Conservation (phyloP, 345 rosid genomes). For the Psidium friedrichsthalianum region DNA sequence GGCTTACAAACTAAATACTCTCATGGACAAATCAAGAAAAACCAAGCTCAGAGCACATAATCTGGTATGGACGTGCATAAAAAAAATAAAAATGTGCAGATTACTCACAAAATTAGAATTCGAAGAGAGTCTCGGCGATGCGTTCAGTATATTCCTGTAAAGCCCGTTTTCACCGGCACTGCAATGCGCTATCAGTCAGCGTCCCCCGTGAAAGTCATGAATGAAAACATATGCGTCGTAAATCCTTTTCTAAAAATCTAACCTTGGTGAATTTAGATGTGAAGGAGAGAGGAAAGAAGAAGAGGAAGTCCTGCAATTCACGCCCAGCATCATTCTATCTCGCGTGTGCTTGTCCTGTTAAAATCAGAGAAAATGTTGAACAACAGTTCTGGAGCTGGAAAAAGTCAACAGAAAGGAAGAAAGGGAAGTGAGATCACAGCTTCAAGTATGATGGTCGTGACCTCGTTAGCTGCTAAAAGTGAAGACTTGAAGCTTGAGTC, state of each 20-base stretch:
- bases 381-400: background rate
- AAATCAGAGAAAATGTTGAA: background rate
- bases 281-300: conserved; percentile 30
- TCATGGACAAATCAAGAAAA: background rate
- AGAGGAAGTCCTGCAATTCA: conserved; percentile 34
- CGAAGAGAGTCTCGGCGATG: conserved; percentile 32
- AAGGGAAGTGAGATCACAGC: background rate
- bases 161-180: conserved; percentile 26
- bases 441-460: background rate
- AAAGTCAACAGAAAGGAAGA: background rate
- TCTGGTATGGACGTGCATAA: background rate
- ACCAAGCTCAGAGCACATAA: background rate
- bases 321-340: conserved; percentile 22
- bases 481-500: background rate
- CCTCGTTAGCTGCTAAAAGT: conserved; percentile 4
- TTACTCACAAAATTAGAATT: conserved; percentile 34
- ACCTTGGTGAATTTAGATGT: conserved; percentile 26
- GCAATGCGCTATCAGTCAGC: conserved; percentile 1
- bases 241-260: background rate
- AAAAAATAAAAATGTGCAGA: background rate
- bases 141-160: conserved; percentile 5
- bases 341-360: background rate
- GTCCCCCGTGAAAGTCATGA: background rate
- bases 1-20: background rate
- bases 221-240: background rate